phyloP scores from a whole-genome alignment of 116 monocot species.

The Dioscorea cayenensis region DNA sequence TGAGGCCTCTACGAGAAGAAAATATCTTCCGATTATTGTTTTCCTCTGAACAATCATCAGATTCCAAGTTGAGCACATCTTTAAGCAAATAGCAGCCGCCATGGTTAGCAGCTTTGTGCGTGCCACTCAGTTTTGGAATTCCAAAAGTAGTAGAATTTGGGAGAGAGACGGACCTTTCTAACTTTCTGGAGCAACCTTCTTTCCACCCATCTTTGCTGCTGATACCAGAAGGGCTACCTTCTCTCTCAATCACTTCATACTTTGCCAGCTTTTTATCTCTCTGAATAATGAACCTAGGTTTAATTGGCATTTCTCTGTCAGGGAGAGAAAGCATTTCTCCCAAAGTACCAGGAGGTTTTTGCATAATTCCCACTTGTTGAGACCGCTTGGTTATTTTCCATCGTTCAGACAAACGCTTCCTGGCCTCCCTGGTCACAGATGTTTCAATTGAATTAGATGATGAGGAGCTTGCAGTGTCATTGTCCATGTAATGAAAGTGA shows the following conservation, averaged over 20 bases:
- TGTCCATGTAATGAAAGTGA: constrained; percentile 7
- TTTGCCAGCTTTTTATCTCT: constrained; percentile 15
- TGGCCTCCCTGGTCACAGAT: constrained; percentile 63
- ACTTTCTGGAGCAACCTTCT: constrained; percentile 24
- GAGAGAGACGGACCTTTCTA: constrained; percentile 55
- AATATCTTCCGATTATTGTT: constrained; percentile 4
- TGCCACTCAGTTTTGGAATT: constrained; percentile 18
- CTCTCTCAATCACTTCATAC: constrained; percentile 8
- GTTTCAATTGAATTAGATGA: constrained; percentile 37
- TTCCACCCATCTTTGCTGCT: constrained; percentile 51
- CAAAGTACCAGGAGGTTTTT: constrained; percentile 42
- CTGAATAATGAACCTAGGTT: background rate
- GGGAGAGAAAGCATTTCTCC: constrained; percentile 76
- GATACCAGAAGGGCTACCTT: constrained; percentile 33
- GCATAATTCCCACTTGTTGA: constrained; percentile 20
- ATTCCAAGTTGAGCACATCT: constrained; percentile 9
- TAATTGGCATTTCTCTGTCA: constrained; percentile 34
- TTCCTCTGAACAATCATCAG: constrained; percentile 10
- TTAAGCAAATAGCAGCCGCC: constrained; percentile 1
- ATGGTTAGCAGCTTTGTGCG: constrained; percentile 16
- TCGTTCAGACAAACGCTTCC: constrained; percentile 60
- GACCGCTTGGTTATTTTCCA: constrained; percentile 48
- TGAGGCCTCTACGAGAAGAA: constrained; percentile 9
- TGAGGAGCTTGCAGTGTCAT: constrained; percentile 14
- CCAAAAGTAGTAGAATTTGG: constrained; percentile 17